Evolutionary conservation across 768 basidiomycete genomes (phyloP).

Genomic region (Phallus indusiatus): DNA sequence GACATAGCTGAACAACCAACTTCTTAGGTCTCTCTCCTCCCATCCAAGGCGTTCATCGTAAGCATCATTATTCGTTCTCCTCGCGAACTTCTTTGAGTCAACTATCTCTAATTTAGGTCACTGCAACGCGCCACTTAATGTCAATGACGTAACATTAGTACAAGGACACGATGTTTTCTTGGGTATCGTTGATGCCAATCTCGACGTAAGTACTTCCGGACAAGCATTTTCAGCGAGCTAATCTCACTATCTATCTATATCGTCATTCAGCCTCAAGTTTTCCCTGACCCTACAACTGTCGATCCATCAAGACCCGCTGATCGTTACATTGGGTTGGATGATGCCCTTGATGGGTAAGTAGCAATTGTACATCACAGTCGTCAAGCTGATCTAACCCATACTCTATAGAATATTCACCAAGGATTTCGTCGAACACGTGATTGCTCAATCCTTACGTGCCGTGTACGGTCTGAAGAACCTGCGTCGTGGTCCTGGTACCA

Average conservation of each 20-base stretch:
- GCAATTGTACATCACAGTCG: conserved; percentile 22
- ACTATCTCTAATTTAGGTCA: conserved; percentile 26
- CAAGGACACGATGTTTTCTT: conserved; percentile 52
- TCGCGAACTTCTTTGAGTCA: neutral
- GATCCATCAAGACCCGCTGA: conserved; percentile 37
- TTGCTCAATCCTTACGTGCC: conserved; percentile 54
- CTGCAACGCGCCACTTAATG: conserved; percentile 33
- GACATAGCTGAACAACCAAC: neutral
- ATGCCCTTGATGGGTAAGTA: conserved; percentile 8
- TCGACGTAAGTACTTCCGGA: conserved; percentile 37
- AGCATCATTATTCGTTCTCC: conserved; percentile 15
- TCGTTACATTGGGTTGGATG: conserved; percentile 30
- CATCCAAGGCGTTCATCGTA: conserved; percentile 61
- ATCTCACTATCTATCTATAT: neutral
- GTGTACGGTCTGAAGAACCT: conserved; percentile 51
- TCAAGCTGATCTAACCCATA: neutral
- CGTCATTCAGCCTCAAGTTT: conserved; percentile 36
- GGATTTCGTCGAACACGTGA: conserved; percentile 45
- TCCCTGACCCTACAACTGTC: conserved; percentile 37
- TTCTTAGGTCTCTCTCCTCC: conserved; percentile 58
- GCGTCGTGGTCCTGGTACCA: conserved; percentile 57
- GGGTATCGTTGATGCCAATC: conserved; percentile 46
- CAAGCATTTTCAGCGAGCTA: neutral
- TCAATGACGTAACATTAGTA: conserved; percentile 34
- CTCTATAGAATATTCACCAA: conserved; percentile 30